A percentile compares a stretch with the other conserved stretches of the same genome.
Conservation (phyloP, 768 basidiomycete species). For the Trametes elegans region DNA sequence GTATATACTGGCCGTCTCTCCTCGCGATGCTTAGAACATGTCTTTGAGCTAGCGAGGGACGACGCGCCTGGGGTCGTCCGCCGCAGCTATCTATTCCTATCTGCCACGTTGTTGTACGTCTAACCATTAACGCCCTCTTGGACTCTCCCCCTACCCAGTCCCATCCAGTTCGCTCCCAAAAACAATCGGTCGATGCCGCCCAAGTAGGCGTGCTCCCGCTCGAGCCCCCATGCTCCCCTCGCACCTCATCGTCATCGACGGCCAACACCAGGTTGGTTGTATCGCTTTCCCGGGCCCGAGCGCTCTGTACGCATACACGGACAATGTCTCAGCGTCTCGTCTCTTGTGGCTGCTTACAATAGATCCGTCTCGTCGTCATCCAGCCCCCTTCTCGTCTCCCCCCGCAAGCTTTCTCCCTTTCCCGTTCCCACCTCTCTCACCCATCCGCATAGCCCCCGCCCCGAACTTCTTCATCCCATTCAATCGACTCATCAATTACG, state of each 20-base stretch:
- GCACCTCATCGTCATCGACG: background rate
- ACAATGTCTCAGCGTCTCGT: slow-evolving; percentile 9
- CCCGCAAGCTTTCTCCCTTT: background rate
- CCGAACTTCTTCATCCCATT: background rate
- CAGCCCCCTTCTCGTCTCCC: background rate
- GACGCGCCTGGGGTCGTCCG: background rate
- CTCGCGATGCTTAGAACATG: background rate
- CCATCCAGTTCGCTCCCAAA: background rate
- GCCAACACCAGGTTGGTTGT: background rate
- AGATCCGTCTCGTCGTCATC: background rate
- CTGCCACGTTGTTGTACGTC: slow-evolving; percentile 18
- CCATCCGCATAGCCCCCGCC: background rate
- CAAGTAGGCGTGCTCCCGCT: background rate
- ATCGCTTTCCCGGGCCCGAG: background rate
- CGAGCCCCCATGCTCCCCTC: background rate
- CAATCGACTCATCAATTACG: background rate
- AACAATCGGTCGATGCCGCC: slow-evolving; percentile 4
- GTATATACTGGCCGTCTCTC: background rate
- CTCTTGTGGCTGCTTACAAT: background rate
- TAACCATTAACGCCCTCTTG: background rate
- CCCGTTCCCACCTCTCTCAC: background rate
- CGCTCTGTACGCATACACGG: slow-evolving; percentile 14
- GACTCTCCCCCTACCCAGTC: background rate
- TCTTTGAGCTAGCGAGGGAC: background rate
- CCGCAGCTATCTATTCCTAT: slow-evolving; percentile 21